A percentile compares a stretch with the other conserved stretches of the same genome.
phyloP scores from a whole-genome alignment of 192 early-diverging fungal species.

The Backusella morwellensis region DNA sequence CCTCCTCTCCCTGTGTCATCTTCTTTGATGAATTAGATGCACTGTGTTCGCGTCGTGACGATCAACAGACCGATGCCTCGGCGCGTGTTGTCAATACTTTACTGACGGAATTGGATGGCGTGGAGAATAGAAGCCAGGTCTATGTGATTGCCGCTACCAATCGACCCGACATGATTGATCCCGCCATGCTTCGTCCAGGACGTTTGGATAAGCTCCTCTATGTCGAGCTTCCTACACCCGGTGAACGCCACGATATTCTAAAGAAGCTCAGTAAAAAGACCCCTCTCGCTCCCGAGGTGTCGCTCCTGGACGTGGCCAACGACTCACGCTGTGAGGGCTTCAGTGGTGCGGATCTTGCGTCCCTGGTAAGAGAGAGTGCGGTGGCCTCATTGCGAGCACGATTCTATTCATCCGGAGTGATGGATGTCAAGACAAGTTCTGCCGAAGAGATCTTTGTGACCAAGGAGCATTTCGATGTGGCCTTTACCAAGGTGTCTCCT shows the following conservation, averaged over 20 bases:
- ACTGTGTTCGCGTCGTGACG: conserved; percentile 86
- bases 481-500: conserved; percentile 76
- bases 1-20: conserved; percentile 93
- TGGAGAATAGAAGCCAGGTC: conserved; percentile 83
- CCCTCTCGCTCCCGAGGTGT: conserved; percentile 63
- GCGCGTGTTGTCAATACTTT: conserved; percentile 97
- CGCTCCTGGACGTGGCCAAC: conserved; percentile 54
- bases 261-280: conserved; percentile 76
- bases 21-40: conserved; percentile 99
- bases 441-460: conserved; percentile 53
- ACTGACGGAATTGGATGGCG: conserved; percentile 95
- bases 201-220: conserved; percentile 97
- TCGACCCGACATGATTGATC: conserved; percentile 86
- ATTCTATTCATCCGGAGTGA: conserved; percentile 46
- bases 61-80: conserved; percentile 83
- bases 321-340: conserved; percentile 70
- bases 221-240: conserved; percentile 84
- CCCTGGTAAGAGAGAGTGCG: conserved; percentile 76
- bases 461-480: conserved; percentile 70
- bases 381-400: conserved; percentile 73
- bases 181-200: conserved; percentile 97
- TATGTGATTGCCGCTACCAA: conserved; percentile 99
- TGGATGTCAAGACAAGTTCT: conserved; percentile 15
- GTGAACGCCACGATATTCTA: conserved; percentile 84
- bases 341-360: conserved; percentile 75